Evolutionary conservation across 257 asterid species (phyloP).

Genomic region (Verbena officinalis): DNA sequence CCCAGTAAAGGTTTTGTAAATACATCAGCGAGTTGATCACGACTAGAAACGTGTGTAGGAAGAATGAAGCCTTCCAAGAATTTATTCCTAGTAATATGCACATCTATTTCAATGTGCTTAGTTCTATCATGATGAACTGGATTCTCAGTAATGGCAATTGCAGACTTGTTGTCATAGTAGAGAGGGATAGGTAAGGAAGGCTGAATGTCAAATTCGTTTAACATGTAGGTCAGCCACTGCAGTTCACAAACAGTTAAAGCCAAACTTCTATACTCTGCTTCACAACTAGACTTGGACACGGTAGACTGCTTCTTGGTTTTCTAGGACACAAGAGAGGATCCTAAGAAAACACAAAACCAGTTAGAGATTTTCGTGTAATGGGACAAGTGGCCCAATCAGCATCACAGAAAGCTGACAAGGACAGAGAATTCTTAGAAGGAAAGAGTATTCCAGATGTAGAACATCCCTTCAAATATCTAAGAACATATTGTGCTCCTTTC

Average conservation of each 20-base stretch:
- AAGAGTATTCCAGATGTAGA: too few species aligned
- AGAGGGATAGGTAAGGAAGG: neutral
- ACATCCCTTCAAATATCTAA: too few species aligned
- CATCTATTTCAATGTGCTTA: neutral
- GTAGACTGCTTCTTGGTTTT: neutral
- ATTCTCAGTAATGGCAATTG: neutral
- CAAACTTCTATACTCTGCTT: neutral
- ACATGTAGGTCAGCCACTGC: neutral
- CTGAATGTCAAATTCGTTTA: neutral
- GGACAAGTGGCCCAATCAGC: neutral
- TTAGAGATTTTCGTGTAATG: neutral
- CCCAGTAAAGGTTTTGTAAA: too few species aligned
- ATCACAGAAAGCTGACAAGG: too few species aligned
- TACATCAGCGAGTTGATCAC: too few species aligned
- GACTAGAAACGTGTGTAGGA: neutral
- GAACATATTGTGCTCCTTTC: too few species aligned
- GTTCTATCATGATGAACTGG: neutral
- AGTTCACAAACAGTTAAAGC: neutral
- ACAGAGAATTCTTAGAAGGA: too few species aligned
- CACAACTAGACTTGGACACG: neutral
- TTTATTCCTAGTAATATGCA: too few species aligned
- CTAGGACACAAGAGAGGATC: neutral
- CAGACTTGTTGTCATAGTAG: neutral
- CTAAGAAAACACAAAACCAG: too few species aligned
- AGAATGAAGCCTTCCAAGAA: neutral